Percentiles rank a stretch among this genome's conserved stretches.
Conservation (phyloP, 2,329 filamentous ascomycete genomes). For the Paraphaeosphaeria sporulosa region DNA sequence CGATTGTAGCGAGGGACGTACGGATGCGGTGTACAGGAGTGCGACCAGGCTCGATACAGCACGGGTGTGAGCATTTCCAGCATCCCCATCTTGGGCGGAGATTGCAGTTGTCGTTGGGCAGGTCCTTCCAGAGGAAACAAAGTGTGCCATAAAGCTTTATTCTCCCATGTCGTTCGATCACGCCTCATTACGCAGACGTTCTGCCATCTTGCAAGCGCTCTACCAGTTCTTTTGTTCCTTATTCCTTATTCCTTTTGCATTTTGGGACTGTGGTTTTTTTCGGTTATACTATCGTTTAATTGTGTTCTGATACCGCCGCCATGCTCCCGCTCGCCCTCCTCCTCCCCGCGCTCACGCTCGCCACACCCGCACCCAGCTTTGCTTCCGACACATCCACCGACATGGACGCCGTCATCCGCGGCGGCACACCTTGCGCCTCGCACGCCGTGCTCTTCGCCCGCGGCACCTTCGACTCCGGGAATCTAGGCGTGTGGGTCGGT, state of each 20-base stretch:
- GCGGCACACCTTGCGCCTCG: constrained; percentile 7
- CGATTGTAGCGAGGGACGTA: neutral
- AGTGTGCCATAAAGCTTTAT: neutral
- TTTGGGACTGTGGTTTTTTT: too few species aligned
- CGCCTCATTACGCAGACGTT: neutral
- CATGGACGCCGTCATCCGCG: constrained; percentile 19
- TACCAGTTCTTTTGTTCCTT: neutral
- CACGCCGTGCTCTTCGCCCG: constrained; percentile 20
- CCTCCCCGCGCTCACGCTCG: neutral
- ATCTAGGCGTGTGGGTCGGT: constrained; percentile 23
- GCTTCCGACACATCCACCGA: constrained; percentile 12
- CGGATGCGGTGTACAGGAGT: neutral
- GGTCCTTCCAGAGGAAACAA: neutral
- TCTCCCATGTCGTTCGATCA: neutral
- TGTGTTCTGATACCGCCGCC: neutral
- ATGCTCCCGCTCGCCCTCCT: constrained; percentile 6
- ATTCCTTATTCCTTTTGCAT: neutral
- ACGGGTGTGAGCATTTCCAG: neutral
- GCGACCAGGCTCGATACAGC: neutral
- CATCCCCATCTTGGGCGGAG: neutral
- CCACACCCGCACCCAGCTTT: constrained; percentile 6
- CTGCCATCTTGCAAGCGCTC: too few species aligned
- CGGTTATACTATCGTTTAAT: too few species aligned
- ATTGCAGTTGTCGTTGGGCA: neutral
- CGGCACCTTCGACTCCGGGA: constrained; percentile 23